Percentiles rank a stretch among this genome's conserved stretches.
phyloP scores from a whole-genome alignment of 2,329 filamentous ascomycete genomes.

The Cordyceps militaris region DNA sequence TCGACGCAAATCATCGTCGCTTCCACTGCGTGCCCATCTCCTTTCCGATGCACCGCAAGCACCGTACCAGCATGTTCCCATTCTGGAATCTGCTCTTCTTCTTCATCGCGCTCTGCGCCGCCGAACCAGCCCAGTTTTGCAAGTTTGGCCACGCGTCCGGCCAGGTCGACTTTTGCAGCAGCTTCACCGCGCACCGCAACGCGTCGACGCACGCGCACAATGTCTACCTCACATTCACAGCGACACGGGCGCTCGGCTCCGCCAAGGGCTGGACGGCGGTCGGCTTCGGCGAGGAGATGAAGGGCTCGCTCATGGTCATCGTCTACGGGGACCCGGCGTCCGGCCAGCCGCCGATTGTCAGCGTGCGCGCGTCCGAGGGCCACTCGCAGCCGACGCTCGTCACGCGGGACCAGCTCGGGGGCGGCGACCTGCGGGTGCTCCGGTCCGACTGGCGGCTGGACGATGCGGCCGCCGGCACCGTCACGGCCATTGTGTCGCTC shows the following conservation, averaged over 20 bases:
- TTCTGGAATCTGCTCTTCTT: not conserved
- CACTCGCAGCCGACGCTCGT: slow-evolving; percentile 13
- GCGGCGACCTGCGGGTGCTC: slow-evolving; percentile 14
- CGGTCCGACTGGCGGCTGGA: slow-evolving; percentile 12
- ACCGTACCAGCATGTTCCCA: no score
- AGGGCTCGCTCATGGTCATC: slow-evolving; percentile 19
- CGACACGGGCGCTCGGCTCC: not conserved
- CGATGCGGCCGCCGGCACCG: not conserved
- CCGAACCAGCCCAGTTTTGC: slow-evolving; percentile 17
- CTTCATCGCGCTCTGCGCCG: not conserved
- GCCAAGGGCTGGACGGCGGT: slow-evolving; percentile 17
- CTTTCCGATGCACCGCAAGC: not conserved
- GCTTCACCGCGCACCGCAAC: slow-evolving; percentile 17
- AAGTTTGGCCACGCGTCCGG: slow-evolving; percentile 13
- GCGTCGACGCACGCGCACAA: slow-evolving; percentile 16
- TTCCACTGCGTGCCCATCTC: no score
- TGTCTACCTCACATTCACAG: slow-evolving; percentile 16
- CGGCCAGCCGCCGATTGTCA: slow-evolving; percentile 12
- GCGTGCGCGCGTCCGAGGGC: slow-evolving; percentile 14
- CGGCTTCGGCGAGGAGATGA: slow-evolving; percentile 16
- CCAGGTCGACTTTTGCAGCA: slow-evolving; percentile 17
- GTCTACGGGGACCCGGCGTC: slow-evolving; percentile 17
- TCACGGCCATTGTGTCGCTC: slow-evolving; percentile 15
- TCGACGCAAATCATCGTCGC: not conserved
- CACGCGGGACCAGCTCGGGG: not conserved